phyloP scores from a whole-genome alignment of 768 basidiomycete genomes.

The Lentinula sp. region DNA sequence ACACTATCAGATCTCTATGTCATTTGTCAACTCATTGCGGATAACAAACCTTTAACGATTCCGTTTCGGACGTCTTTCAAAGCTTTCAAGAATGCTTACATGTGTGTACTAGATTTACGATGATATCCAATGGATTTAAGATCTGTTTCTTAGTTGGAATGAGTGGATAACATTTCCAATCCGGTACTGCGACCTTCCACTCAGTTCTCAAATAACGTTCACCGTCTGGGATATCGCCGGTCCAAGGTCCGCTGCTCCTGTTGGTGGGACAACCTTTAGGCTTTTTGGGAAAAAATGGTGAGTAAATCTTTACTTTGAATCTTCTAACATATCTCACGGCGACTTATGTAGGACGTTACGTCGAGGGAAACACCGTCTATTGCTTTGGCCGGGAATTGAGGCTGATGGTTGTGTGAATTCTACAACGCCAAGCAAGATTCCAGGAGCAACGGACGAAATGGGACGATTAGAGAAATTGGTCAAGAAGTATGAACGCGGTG shows the following conservation, averaged over 20 bases:
- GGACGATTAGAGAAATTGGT: slow-evolving; percentile 92
- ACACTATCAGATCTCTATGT: slow-evolving; percentile 90
- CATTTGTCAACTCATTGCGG: slow-evolving; percentile 85
- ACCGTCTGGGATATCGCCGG: slow-evolving; percentile 96
- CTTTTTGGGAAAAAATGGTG: slow-evolving; percentile 94
- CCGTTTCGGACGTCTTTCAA: slow-evolving; percentile 92
- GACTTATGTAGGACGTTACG: slow-evolving; percentile 63
- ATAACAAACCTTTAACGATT: slow-evolving; percentile 90
- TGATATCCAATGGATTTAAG: not conserved
- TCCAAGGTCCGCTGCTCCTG: slow-evolving; percentile 69
- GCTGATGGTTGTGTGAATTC: slow-evolving; percentile 83
- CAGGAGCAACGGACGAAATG: slow-evolving; percentile 80
- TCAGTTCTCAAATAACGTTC: slow-evolving; percentile 84
- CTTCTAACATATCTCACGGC: not conserved
- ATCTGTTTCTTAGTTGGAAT: slow-evolving; percentile 55
- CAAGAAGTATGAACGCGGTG: slow-evolving; percentile 94
- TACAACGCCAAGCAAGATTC: slow-evolving; percentile 80
- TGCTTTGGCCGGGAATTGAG: slow-evolving; percentile 76
- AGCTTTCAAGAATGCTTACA: slow-evolving; percentile 79
- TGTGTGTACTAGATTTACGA: slow-evolving; percentile 34
- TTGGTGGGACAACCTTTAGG: slow-evolving; percentile 87
- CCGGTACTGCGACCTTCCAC: slow-evolving; percentile 88
- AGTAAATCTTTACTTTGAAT: slow-evolving; percentile 12
- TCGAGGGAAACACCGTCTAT: slow-evolving; percentile 84
- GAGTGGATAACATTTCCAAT: slow-evolving; percentile 92